Evolutionary conservation across 1,284 basidiomycete species (phyloP), one percentile per base, ranked within the genome.

Genomic region (Puccinia sorghi): DNA sequence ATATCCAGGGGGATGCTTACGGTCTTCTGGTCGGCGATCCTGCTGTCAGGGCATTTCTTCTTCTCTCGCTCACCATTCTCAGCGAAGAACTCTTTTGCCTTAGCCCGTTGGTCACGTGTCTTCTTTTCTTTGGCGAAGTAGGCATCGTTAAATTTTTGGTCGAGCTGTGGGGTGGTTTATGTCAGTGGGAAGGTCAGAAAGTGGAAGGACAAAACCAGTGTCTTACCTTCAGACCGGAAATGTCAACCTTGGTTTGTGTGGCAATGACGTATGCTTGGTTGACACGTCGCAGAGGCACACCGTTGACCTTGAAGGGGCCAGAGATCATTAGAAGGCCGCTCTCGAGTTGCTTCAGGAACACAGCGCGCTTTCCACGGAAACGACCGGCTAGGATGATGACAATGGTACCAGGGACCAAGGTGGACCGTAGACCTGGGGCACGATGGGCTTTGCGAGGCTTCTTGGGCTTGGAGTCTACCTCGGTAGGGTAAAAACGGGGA

Each of bases 261-360:
- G 96, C 94, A 84, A 99, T 98, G 81, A 97, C 95, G 86, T 99
- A 99, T 80, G 97, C 94, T 89, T 98, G 96, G 89, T 96, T 97
- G 81, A 99, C 95, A 86, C 97, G 90, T 86, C 96, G 90, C 85
- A 99, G 89, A 83, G 97, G 97, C 63, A 99, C 97, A 86, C 97
- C 97, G 87, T 99, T 99, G 86, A 99, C 85, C 90, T 96, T 97
- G 90, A 90, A 98, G 79, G 97, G 97, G 80, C 97, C 97, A 72
- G 94, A 96, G 84, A 99, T 94, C 86, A 99, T 89, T 84, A 99
- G 87, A 83, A 99, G 87, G 81, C 96, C 96, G 82, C 92, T 93
- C 83, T 90, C 89, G 86, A 99, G 88, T 88, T 97, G 94, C 90
- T 97, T 97, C 87, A 99, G 88, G 88, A 95, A 97, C 79, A 99